phyloP scores from a whole-genome alignment of 2,329 filamentous ascomycete species.

The Zelopaecilomyces penicillatus region DNA sequence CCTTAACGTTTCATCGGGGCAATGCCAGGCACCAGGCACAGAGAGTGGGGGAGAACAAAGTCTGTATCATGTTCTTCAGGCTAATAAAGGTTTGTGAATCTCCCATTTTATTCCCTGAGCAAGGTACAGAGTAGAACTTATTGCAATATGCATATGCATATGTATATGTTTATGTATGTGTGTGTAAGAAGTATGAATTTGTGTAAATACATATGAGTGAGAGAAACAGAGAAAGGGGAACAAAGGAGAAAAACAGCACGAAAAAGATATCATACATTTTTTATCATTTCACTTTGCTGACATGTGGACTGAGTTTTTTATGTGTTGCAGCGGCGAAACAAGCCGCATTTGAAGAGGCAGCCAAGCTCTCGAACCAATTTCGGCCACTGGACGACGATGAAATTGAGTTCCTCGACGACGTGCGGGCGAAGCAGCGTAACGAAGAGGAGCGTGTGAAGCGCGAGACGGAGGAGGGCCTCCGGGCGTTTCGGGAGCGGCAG shows the following conservation, averaged over 20 bases:
- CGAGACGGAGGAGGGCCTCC: conserved; percentile 50
- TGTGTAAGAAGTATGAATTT: too few relatives aligned
- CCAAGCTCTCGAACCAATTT: conserved; percentile 67
- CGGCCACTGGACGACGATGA: conserved; percentile 71
- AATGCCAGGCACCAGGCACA: too few relatives aligned
- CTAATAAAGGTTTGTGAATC: conserved; percentile 60
- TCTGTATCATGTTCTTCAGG: conserved; percentile 68
- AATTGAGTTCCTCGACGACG: conserved; percentile 61
- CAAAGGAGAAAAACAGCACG: background rate
- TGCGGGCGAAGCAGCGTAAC: conserved; percentile 38
- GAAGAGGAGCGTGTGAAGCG: conserved; percentile 46
- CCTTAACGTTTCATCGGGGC: too few relatives aligned
- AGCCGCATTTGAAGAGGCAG: conserved; percentile 70
- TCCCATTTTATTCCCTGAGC: background rate
- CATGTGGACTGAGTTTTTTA: background rate
- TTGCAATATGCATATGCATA: too few relatives aligned
- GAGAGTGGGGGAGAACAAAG: conserved; percentile 43
- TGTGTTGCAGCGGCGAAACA: conserved; percentile 62
- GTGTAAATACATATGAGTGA: too few relatives aligned
- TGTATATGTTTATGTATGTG: too few relatives aligned
- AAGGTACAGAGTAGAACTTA: too few relatives aligned
- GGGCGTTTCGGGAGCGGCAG: conserved; percentile 46
- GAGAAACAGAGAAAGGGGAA: background rate
- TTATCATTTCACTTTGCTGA: background rate
- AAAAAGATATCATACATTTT: background rate